Conservation (phyloP, 805 yeast genomes). For the Kuraishia molischiana region DNA sequence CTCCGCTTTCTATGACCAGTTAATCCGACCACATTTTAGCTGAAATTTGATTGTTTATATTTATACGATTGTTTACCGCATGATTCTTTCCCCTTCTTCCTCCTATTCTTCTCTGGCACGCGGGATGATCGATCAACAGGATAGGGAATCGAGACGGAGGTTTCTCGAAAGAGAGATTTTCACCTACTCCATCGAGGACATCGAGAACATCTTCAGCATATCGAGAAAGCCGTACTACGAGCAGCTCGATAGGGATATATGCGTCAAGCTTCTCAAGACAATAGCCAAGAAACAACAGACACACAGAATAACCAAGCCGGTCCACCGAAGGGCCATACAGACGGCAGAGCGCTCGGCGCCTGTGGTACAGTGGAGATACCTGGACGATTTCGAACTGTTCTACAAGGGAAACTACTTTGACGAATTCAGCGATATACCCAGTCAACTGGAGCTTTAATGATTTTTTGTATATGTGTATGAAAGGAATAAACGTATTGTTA, state of each 20-base stretch:
- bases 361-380: not conserved
- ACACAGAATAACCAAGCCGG: not conserved
- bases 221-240: not conserved
- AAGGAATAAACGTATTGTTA: not conserved
- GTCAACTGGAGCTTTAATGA: not conserved
- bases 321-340: not conserved
- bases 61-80: too few species aligned
- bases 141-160: not conserved
- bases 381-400: slow-evolving; percentile 2
- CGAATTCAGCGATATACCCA: not conserved
- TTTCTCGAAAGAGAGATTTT: slow-evolving; percentile 1
- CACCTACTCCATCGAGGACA: slow-evolving; percentile 3
- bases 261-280: not conserved
- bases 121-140: too few species aligned
- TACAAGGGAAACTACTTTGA: slow-evolving; percentile 1
- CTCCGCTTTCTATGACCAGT: too few species aligned
- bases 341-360: not conserved
- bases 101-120: too few species aligned
- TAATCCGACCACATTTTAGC: too few species aligned
- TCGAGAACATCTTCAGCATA: slow-evolving; percentile 1
- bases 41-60: too few species aligned
- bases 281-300: not conserved
- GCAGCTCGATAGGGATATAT: not conserved
- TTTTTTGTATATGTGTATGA: not conserved
- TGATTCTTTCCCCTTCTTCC: too few species aligned